Base-by-base conservation (phyloP, 495 filamentous ascomycete species). In the Chaetomium tenue region DNA sequence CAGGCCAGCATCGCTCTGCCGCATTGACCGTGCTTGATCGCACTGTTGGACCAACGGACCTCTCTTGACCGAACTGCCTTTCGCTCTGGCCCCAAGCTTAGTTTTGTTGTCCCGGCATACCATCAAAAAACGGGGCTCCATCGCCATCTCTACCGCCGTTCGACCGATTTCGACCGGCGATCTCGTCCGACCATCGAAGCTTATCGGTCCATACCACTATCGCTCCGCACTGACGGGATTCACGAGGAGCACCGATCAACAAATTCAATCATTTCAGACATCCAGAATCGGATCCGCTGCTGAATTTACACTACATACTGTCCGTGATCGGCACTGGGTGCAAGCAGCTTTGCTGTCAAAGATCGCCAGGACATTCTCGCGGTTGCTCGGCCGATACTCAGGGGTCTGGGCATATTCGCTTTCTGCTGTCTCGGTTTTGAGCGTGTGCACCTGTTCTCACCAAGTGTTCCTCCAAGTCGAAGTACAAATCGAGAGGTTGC, bases 21-120 rank as follows among this genome's bases (percentile, higher is more conserved):
- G 18, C 48, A 23, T 61, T 58, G 25, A 20, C 28, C 26, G 65
- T 51, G 56, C 50, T 58, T 64, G 58, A 68, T 63, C 60, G 53
- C 59, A 46, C 51, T 23, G 51, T 61, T 28, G 37, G 13, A 55
- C 26, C 58, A 16, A 16, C 64, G 42, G 28, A 1, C 42, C n/a
- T 15, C 30, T 55, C 51, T 13, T 25, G 15, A 53, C 44, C 23
- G 55, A 18, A 47, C 20, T 12, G 42, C 52, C 42, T 46, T 28
- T 47, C 33, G 51, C n/a, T 59, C 47, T 25, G 33, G n/a, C n/a
- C 23, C 37, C 2, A 5, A 48, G 8, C 9, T 30, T 6, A n/a
- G 20, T 46, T 54, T 54, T 9, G 16, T 46, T 9, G 22, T 58
- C 33, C n/a, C 11, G 33, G 54, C 8, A 26, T 16, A 4, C 2